Evolutionary conservation across 768 basidiomycete genomes (phyloP), one percentile per base, ranked within the genome.

Genomic region (Rhodosporidiobolus odoratus): DNA sequence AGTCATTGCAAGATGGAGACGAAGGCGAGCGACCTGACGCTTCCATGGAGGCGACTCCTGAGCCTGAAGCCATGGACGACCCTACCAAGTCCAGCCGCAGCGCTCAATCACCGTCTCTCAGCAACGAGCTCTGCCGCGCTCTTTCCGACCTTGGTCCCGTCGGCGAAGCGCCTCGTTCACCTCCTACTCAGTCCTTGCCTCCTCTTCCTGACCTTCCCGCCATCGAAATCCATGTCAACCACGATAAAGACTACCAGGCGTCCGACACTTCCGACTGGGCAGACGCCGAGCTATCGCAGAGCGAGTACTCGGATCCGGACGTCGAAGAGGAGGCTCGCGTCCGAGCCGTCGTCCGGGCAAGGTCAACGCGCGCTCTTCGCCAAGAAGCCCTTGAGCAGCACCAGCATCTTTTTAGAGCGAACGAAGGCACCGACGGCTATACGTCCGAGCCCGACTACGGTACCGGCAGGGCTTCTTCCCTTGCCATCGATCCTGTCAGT

Each of bases 221-320:
- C 25, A 50, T 50, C 47, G 35, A 50, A 13, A 48, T 53, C 48
- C 47, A n/a, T 35, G 60, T 50, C 59, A 53, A 61, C 30, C 48
- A 34, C 32, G 57, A 35, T 15, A 30, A 16, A 16, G 53, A 58
- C 23, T 32, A 48, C 9, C 21, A 43, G 19, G 62, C 52, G 1
- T 52, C 48, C 19, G 50, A 59, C 34, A 25, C 21, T 3, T 63
- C 58, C 17, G 48, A 57, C n/a, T 41, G 48, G 16, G 59, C n/a
- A 10, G 69, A 70, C 19, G 64, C n/a, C 40, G 69, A 62, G 52
- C n/a, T 50, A 12, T 41, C 37, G 37, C 52, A 50, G 16, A 32
- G 43, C n/a, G 63, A 69, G 62, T 52, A 52, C 57, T 45, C 56
- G 47, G 41, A 69, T 27, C 56, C 41, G 38, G 43, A 38, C 30